phyloP scores from a whole-genome alignment of 2,329 filamentous ascomycete genomes.

The Penicillium sp. region DNA sequence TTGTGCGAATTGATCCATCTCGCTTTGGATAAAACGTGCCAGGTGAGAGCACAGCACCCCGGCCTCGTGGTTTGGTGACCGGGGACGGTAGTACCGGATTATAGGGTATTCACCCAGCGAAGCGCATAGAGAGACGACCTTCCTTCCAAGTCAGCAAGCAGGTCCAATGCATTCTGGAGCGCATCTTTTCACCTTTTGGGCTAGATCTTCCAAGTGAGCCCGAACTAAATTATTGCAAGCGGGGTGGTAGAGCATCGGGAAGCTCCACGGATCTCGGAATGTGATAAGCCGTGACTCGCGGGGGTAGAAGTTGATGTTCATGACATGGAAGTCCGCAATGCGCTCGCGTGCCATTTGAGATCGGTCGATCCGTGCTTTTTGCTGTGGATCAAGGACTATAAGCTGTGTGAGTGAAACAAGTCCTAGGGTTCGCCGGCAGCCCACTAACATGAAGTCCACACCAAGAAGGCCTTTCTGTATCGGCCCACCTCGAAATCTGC shows the following conservation, averaged over 20 bases:
- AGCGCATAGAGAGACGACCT: slow-evolving; percentile 85
- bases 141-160: slow-evolving; percentile 13
- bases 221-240: slow-evolving; percentile 79
- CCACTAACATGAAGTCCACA: slow-evolving; percentile 71
- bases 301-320: slow-evolving; percentile 85
- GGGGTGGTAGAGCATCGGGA: slow-evolving; percentile 86
- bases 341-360: slow-evolving; percentile 66
- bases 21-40: slow-evolving; percentile 84
- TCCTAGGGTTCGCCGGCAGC: slow-evolving; percentile 6
- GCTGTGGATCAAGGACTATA: slow-evolving; percentile 63
- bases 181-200: slow-evolving; percentile 67
- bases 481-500: slow-evolving; percentile 82
- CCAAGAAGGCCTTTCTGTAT: slow-evolving; percentile 73
- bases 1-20: slow-evolving; percentile 83
- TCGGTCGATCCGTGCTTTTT: slow-evolving; percentile 70
- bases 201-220: slow-evolving; percentile 75
- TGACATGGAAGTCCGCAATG: slow-evolving; percentile 73
- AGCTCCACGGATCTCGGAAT: slow-evolving; percentile 93
- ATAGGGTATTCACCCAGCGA: slow-evolving; percentile 90
- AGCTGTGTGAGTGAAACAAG: slow-evolving; percentile 21
- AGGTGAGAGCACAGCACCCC: slow-evolving; percentile 81
- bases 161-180: slow-evolving; percentile 8
- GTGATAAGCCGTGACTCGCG: slow-evolving; percentile 87
- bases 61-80: slow-evolving; percentile 74
- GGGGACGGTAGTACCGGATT: slow-evolving; percentile 84